phyloP scores from a whole-genome alignment of 768 basidiomycete species.

The Coprinopsis strossmayeri region DNA sequence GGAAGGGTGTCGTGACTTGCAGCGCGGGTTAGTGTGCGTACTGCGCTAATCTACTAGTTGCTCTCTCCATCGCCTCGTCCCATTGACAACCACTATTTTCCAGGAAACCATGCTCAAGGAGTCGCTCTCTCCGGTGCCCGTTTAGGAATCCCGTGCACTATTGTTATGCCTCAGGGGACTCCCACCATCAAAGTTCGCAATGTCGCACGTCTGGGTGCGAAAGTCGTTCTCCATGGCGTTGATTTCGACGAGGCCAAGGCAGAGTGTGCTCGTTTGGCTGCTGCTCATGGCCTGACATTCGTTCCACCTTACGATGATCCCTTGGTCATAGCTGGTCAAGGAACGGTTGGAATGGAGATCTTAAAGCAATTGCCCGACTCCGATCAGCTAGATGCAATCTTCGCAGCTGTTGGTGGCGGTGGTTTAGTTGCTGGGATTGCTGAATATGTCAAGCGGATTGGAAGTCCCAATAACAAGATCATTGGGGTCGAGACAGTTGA shows the following conservation, averaged over 20 bases:
- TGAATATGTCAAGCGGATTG: conserved; percentile 91
- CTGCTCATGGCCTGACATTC: conserved; percentile 70
- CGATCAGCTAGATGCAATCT: conserved; percentile 76
- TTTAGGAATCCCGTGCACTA: conserved; percentile 91
- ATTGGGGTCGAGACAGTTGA: conserved; percentile 93
- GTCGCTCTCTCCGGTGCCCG: conserved; percentile 91
- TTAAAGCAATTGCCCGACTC: conserved; percentile 80
- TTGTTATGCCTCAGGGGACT: conserved; percentile 95
- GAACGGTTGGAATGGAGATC: conserved; percentile 92
- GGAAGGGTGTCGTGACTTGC: conserved; percentile 97
- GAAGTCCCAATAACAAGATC: conserved; percentile 73
- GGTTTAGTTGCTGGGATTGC: conserved; percentile 88
- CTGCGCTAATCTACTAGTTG: conserved; percentile 4
- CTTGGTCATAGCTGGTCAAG: conserved; percentile 94
- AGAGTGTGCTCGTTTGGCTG: conserved; percentile 85
- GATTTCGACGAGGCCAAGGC: conserved; percentile 97
- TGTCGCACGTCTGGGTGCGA: conserved; percentile 90
- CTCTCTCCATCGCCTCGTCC: not conserved
- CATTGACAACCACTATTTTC: not conserved
- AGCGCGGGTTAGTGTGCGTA: conserved; percentile 88
- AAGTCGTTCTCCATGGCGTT: conserved; percentile 83
- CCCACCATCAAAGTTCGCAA: conserved; percentile 96
- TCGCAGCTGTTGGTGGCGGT: conserved; percentile 91
- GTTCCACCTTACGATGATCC: conserved; percentile 99
- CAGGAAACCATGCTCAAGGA: conserved; percentile 98